Conservation (phyloP, 2,329 filamentous ascomycete species). For the Ophiostoma tasmaniense region DNA sequence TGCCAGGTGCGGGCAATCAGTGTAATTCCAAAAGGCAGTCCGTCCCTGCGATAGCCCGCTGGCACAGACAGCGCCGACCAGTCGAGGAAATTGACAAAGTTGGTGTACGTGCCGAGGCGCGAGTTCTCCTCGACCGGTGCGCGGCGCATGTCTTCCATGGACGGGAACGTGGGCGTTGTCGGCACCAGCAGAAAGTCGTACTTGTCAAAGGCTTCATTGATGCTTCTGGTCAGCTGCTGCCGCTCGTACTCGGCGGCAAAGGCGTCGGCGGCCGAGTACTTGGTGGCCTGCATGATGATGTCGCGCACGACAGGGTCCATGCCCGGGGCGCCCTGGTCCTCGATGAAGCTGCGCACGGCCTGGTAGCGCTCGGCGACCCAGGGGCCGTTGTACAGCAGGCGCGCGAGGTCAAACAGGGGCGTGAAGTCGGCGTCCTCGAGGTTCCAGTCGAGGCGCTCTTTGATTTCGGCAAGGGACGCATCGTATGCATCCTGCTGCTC, state of each 20-base stretch:
- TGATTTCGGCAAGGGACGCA: conserved; percentile 31
- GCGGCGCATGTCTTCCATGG: conserved; percentile 40
- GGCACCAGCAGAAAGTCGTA: conserved; percentile 45
- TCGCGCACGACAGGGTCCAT: conserved; percentile 31
- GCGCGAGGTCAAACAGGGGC: conserved; percentile 42
- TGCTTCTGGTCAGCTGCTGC: conserved; percentile 33
- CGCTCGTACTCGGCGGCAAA: conserved; percentile 34
- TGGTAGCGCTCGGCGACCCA: conserved; percentile 51
- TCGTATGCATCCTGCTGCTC: conserved; percentile 35
- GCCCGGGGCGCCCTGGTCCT: conserved; percentile 23
- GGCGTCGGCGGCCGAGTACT: conserved; percentile 37
- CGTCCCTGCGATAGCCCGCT: conserved; percentile 33
- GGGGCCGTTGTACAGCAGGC: conserved; percentile 48
- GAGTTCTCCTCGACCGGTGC: conserved; percentile 48
- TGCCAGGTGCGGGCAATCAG: conserved; percentile 31
- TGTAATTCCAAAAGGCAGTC: conserved; percentile 33
- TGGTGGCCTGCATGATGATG: conserved; percentile 32
- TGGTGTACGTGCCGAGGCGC: conserved; percentile 46
- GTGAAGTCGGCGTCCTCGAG: conserved; percentile 39
- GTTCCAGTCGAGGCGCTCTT: conserved; percentile 31
- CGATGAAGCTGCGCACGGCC: conserved; percentile 41
- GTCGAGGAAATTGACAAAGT: conserved; percentile 54
- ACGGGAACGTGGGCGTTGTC: conserved; percentile 45
- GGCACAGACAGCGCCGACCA: conserved; percentile 46
- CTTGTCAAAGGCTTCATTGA: conserved; percentile 31